Conservation (phyloP, 129 eudicot species). For the Chrysanthemum lavandulifolium region DNA sequence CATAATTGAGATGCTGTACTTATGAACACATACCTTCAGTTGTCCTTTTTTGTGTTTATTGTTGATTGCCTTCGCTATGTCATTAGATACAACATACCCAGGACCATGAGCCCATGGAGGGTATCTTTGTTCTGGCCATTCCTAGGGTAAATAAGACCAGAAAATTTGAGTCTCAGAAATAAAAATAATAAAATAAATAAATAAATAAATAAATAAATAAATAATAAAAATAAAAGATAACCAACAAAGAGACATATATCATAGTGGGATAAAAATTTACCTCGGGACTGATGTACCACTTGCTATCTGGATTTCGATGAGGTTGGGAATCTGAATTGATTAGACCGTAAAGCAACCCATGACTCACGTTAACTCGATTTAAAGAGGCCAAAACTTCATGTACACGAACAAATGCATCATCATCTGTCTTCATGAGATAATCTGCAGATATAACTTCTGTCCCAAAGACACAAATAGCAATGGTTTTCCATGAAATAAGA, state of each 20-base stretch:
- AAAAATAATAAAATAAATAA: too few relatives aligned
- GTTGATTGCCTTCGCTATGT: conserved; percentile 75
- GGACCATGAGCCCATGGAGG: conserved; percentile 99
- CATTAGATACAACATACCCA: conserved; percentile 78
- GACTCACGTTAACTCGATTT: conserved; percentile 52
- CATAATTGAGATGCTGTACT: not conserved
- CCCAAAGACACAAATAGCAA: conserved; percentile 95
- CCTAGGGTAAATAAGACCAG: conserved; percentile 33
- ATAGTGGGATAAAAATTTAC: conserved; percentile 33
- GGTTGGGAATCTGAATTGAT: conserved; percentile 88
- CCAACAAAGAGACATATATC: not conserved
- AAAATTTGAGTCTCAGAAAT: too few relatives aligned
- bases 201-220: too few relatives aligned
- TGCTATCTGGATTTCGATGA: conserved; percentile 85
- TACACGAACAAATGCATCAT: conserved; percentile 94
- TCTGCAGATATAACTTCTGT: conserved; percentile 81
- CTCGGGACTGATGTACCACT: conserved; percentile 93
- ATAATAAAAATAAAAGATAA: too few relatives aligned
- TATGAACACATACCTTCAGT: conserved; percentile 53
- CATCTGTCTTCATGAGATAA: conserved; percentile 95
- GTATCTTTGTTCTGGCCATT: conserved; percentile 80
- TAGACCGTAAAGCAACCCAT: conserved; percentile 84
- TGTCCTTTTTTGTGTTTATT: conserved; percentile 62
- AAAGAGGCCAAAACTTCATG: conserved; percentile 77
- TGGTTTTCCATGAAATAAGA: conserved; percentile 92